Base-by-base conservation (phyloP, 1,284 basidiomycete genomes). In the Cutaneotrichosporon dermatis region DNA sequence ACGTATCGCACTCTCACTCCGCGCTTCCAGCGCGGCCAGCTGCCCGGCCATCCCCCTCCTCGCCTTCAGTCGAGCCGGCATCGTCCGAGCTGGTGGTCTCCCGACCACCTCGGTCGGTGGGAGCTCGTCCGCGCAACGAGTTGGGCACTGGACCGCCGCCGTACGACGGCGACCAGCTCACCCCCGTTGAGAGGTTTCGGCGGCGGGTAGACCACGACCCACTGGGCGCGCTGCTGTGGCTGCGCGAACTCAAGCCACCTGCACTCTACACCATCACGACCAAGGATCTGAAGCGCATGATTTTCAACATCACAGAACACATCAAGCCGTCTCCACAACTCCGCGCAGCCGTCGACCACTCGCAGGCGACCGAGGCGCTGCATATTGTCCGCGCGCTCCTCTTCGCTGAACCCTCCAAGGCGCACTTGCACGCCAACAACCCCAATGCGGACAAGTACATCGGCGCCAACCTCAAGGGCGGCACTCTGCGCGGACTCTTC, bases 181-280 rank as follows among this genome's bases (percentile, higher is more conserved):
- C 55, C 9, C 44, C 53, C 4, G 63, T 46, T 15, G 63, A 65
- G 46, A 39, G 56, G 7, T 60, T 65, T 36, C 43, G 58, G 12
- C 44, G 63, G 5, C 39, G 41, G 15, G 36, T 62, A 37, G 39
- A 46, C 37, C n/a, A 45, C 25, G 54, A 59, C 13, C 37, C 63
- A 3, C 6, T 58, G 6, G 53, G 39, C n/a, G 63, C 63, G 10
- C 39, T 65, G 2, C 56, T 59, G 36, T 55, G 45, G 10, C 41
- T 65, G 3, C 44, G 37, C 8, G 33, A 13, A 1, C 37, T 60
- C 45, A 11, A 42, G 9, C 36, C n/a, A 1, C 42, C 48, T 3
- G 53, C 51, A 1, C 51, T 62, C 2, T 10, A 25, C 2, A 57
- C 55, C 9, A 33, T 65, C 49, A 16, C 48, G 11, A 13, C 51